phyloP scores from a whole-genome alignment of 2,329 filamentous ascomycete species.

The Phialophora chinensis region DNA sequence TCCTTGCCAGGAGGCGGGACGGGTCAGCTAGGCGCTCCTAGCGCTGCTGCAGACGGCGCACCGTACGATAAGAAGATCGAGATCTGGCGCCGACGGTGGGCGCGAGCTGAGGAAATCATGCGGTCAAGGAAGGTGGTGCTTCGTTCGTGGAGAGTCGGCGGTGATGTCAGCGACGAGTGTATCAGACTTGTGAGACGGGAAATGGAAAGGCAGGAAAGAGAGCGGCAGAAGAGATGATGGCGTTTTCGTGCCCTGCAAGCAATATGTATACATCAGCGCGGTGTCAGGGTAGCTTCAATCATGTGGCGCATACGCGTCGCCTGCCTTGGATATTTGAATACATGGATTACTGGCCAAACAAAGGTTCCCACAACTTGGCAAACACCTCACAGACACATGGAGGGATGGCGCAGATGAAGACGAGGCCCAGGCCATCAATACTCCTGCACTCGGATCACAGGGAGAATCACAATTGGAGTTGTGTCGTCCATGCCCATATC shows the following conservation, averaged over 20 bases:
- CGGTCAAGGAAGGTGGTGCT: slow-evolving; percentile 51
- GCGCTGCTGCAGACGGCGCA: slow-evolving; percentile 6
- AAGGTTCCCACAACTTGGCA: neutral
- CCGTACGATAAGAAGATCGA: slow-evolving; percentile 55
- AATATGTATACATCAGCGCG: neutral
- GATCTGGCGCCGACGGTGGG: slow-evolving; percentile 57
- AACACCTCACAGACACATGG: too few species aligned
- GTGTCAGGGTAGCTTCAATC: neutral
- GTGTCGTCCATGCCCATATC: neutral
- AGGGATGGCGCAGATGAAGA: too few species aligned
- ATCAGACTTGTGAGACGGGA: slow-evolving; percentile 51
- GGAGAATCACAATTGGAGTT: neutral
- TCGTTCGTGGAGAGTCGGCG: slow-evolving; percentile 54
- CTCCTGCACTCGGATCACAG: neutral
- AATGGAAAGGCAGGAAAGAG: slow-evolving; percentile 29
- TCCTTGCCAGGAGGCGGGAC: slow-evolving; percentile 34
- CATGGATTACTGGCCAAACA: neutral
- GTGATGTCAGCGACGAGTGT: slow-evolving; percentile 53
- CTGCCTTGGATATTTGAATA: neutral
- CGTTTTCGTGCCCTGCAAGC: neutral
- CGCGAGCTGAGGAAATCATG: slow-evolving; percentile 52
- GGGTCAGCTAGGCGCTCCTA: slow-evolving; percentile 10
- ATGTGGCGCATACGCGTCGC: neutral
- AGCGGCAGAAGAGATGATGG: slow-evolving; percentile 2
- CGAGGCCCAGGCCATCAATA: neutral